A percentile compares a stretch with the other conserved stretches of the same genome.
Conservation (phyloP, 169 alveolate species). For the Haemoproteus tartakovskyi region DNA sequence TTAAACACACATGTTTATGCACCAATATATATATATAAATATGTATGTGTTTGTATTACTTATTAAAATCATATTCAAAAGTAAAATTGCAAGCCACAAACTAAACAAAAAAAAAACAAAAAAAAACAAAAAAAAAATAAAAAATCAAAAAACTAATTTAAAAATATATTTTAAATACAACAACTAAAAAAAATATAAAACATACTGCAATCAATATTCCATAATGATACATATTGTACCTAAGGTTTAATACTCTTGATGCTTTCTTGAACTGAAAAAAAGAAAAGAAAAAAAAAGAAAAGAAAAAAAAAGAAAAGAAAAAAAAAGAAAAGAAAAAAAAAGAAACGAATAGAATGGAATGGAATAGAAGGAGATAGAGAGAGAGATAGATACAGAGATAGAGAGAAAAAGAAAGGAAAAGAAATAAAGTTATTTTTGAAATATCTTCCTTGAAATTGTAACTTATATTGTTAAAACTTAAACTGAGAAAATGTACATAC, state of each 20-base stretch:
- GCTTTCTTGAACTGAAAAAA: conserved; percentile 51
- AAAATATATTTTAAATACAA: conserved; percentile 53
- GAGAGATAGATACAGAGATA: too few relatives aligned
- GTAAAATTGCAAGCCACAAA: too few relatives aligned
- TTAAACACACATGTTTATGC: not conserved
- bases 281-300: too few relatives aligned
- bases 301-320: too few relatives aligned
- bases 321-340: too few relatives aligned
- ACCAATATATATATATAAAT: conserved; percentile 6
- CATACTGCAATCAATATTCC: conserved; percentile 27
- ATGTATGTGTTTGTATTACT: too few relatives aligned
- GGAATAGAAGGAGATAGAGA: too few relatives aligned
- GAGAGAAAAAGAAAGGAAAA: not conserved
- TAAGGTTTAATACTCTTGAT: conserved; percentile 61
- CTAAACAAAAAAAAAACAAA: conserved; percentile 15
- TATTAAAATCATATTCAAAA: too few relatives aligned
- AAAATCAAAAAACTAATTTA: conserved; percentile 6
- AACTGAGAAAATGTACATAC: too few relatives aligned
- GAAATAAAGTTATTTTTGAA: not conserved
- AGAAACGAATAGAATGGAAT: too few relatives aligned
- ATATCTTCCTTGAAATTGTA: not conserved
- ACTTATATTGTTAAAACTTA: too few relatives aligned
- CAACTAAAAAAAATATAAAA: conserved; percentile 51
- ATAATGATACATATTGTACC: conserved; percentile 50
- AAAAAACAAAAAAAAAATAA: conserved; percentile 14